These are phyloP conservation scores for Apostasia shenzhenica DNA, from an alignment of 106 monocot genomes.

Conservation along the genomic window DNA sequence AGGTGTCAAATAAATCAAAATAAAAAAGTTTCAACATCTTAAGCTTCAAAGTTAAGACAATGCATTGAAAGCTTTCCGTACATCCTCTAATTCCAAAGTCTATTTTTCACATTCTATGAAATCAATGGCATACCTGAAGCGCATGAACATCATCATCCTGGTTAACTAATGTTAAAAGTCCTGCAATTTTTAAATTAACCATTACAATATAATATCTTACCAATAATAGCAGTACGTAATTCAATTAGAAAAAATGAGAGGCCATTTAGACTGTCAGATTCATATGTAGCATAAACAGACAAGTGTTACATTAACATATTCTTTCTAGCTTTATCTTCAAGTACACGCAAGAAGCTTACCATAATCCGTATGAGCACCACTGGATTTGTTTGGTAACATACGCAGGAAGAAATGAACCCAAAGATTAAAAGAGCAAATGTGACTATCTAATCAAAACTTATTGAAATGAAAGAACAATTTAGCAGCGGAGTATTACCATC, in stretches of 20 bases:
- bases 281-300: no score
- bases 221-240: no score
- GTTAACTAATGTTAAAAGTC: slow-evolving; percentile 88
- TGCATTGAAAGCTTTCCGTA: no score
- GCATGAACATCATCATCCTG: slow-evolving; percentile 78
- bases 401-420: slow-evolving; percentile 5
- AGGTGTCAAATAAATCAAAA: no score
- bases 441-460: background rate
- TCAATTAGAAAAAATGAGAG: no score
- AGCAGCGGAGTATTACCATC: slow-evolving; percentile 51
- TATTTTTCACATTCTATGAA: background rate
- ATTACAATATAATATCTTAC: no score
- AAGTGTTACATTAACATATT: no score
- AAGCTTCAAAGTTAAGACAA: no score
- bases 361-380: slow-evolving; percentile 98
- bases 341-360: slow-evolving; percentile 39
- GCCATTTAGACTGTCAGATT: no score
- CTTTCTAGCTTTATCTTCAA: background rate
- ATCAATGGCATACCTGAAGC: slow-evolving; percentile 51
- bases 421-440: background rate
- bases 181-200: slow-evolving; percentile 18
- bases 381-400: slow-evolving; percentile 28
- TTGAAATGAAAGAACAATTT: background rate
- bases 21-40: no score
- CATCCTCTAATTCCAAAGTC: no score